A percentile compares a stretch with the other conserved stretches of the same genome.
Evolutionary conservation across 2,329 filamentous ascomycete species (phyloP).

Genomic region (Exophiala phaeomuriformis): DNA sequence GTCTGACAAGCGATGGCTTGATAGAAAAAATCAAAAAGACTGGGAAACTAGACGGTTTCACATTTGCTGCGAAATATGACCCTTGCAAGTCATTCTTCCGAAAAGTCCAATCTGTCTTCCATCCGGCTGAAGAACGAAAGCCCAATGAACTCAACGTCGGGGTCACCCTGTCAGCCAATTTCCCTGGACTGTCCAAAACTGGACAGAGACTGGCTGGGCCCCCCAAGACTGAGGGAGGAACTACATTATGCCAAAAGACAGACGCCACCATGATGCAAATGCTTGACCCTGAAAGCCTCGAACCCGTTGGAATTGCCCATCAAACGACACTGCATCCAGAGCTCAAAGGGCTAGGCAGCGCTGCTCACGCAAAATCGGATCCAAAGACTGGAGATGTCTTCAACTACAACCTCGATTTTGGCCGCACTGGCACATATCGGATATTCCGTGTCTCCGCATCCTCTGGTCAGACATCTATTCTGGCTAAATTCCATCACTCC

Average conservation of each 20-base stretch:
- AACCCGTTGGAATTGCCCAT: slow-evolving; percentile 58
- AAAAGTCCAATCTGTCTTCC: slow-evolving; percentile 61
- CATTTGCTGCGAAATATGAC: slow-evolving; percentile 65
- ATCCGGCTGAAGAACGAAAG: slow-evolving; percentile 22
- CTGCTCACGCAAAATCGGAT: slow-evolving; percentile 65
- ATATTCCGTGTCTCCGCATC: slow-evolving; percentile 59
- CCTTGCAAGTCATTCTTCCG: slow-evolving; percentile 66
- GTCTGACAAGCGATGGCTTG: slow-evolving; percentile 58
- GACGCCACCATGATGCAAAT: slow-evolving; percentile 53
- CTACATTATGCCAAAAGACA: slow-evolving; percentile 52
- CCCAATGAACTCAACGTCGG: slow-evolving; percentile 50
- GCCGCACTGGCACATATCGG: slow-evolving; percentile 53
- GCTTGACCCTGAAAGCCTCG: slow-evolving; percentile 63
- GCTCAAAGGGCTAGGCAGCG: slow-evolving; percentile 59
- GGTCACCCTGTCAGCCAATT: slow-evolving; percentile 59
- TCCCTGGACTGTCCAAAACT: slow-evolving; percentile 48
- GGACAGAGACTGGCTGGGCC: slow-evolving; percentile 21
- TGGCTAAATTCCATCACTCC: slow-evolving; percentile 56
- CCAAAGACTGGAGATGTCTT: slow-evolving; percentile 66
- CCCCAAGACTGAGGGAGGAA: slow-evolving; percentile 31
- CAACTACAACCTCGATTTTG: slow-evolving; percentile 69
- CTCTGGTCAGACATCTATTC: slow-evolving; percentile 60
- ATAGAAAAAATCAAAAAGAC: slow-evolving; percentile 54
- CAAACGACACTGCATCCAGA: slow-evolving; percentile 60
- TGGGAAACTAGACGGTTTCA: slow-evolving; percentile 51